A percentile compares a stretch with the other conserved stretches of the same genome.
Evolutionary conservation across 805 yeast species (phyloP).

Genomic region (Candida fluviatilis): DNA sequence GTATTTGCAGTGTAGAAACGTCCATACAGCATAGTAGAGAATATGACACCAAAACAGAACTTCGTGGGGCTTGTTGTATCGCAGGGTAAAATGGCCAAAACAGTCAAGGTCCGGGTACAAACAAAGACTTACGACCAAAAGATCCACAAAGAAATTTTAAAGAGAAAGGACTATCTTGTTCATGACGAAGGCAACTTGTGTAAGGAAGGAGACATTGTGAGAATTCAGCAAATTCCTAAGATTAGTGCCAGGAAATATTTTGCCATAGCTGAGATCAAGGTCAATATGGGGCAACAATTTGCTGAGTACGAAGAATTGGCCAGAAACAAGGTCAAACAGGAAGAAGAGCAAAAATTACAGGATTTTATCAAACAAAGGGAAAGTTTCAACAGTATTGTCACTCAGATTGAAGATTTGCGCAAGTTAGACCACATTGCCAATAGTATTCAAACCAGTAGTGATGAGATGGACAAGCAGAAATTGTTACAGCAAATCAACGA

Average conservation of each 20-base stretch:
- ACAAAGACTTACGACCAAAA: constrained; percentile 66
- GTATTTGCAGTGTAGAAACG: neutral
- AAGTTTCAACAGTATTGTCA: constrained; percentile 21
- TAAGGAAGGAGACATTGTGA: constrained; percentile 91
- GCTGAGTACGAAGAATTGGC: constrained; percentile 75
- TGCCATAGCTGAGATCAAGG: constrained; percentile 88
- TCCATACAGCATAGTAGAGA: neutral
- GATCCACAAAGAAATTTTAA: constrained; percentile 71
- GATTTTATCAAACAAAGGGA: constrained; percentile 48
- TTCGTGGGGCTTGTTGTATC: constrained; percentile 91
- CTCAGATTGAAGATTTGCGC: constrained; percentile 36
- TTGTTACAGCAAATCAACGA: constrained; percentile 28
- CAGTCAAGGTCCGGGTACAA: constrained; percentile 88
- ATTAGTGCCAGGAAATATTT: constrained; percentile 77
- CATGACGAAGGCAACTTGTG: constrained; percentile 92
- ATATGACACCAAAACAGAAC: constrained; percentile 78
- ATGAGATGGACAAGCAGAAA: constrained; percentile 8
- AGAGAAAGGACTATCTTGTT: constrained; percentile 79
- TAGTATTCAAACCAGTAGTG: constrained; percentile 14
- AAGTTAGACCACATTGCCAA: constrained; percentile 27
- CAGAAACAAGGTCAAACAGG: constrained; percentile 57
- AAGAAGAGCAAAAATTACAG: constrained; percentile 55
- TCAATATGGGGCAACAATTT: constrained; percentile 88
- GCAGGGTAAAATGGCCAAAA: constrained; percentile 94
- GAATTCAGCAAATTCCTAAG: constrained; percentile 88